phyloP scores from a whole-genome alignment of 176 grass and related monocot genomes.

The Avena atlantica region DNA sequence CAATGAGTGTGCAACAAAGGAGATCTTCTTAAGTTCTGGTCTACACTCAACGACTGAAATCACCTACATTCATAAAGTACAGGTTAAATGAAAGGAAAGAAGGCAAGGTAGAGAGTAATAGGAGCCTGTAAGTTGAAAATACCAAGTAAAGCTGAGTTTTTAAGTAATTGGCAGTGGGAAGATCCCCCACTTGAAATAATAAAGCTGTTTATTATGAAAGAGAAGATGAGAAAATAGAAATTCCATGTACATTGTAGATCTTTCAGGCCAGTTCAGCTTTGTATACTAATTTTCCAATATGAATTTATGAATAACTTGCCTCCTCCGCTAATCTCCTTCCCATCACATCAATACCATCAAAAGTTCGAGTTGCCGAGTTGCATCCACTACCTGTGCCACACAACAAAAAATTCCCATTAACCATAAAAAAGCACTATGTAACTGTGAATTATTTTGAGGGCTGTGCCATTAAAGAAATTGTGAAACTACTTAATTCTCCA shows the following conservation, averaged over 20 bases:
- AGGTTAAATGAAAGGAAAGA: slow-evolving; percentile 28
- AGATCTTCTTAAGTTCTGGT: slow-evolving; percentile 81
- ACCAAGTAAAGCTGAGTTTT: neutral
- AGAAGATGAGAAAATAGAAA: slow-evolving; percentile 12
- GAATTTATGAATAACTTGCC: slow-evolving; percentile 53
- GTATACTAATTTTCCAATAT: neutral
- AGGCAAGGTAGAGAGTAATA: neutral
- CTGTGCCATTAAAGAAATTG: neutral
- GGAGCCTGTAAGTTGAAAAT: neutral
- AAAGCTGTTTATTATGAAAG: slow-evolving; percentile 3
- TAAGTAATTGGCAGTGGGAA: neutral
- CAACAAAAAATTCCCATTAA: slow-evolving; percentile 6
- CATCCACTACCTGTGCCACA: slow-evolving; percentile 73
- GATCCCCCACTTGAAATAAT: neutral
- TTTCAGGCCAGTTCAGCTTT: neutral
- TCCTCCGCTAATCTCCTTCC: slow-evolving; percentile 88
- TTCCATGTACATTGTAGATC: neutral
- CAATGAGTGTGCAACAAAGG: slow-evolving; percentile 91
- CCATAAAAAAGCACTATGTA: neutral
- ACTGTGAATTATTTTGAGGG: neutral
- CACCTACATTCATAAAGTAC: slow-evolving; percentile 59
- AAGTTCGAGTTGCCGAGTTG: slow-evolving; percentile 69
- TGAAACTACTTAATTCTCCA: slow-evolving; percentile 23
- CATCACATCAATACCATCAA: slow-evolving; percentile 90
- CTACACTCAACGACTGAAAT: slow-evolving; percentile 54